Evolutionary conservation across 208 protist genomes (phyloP).

Genomic region (Porcisia hertigi): DNA sequence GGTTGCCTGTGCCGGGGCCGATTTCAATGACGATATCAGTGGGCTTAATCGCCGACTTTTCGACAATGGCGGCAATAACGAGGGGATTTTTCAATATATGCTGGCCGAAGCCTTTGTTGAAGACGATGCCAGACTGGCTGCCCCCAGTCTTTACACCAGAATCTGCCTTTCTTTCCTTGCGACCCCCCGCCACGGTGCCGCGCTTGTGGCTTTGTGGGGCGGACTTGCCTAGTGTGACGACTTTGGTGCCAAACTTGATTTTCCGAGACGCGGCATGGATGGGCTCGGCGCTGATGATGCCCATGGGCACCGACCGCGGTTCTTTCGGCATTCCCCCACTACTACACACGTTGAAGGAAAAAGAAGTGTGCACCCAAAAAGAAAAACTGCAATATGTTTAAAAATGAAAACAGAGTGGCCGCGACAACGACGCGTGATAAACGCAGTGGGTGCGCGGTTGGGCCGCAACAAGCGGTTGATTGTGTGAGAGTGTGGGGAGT

Average conservation of each 20-base stretch:
- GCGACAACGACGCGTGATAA: no score
- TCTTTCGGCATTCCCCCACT: constrained; percentile 68
- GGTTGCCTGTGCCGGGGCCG: constrained; percentile 99
- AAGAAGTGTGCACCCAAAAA: background rate
- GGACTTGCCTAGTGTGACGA: constrained; percentile 73
- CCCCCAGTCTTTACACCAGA: constrained; percentile 69
- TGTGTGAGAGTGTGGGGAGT: background rate
- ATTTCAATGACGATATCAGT: constrained; percentile 99
- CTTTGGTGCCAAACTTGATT: constrained; percentile 80
- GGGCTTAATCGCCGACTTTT: constrained; percentile 95
- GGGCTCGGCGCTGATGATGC: constrained; percentile 78
- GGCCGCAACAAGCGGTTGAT: no score
- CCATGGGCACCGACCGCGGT: constrained; percentile 72
- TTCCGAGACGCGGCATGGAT: constrained; percentile 51
- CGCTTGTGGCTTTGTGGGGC: constrained; percentile 33
- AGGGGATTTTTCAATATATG: constrained; percentile 99
- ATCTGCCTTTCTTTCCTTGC: constrained; percentile 42
- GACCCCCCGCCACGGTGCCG: constrained; percentile 17
- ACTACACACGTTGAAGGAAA: background rate
- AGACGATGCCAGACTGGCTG: constrained; percentile 90
- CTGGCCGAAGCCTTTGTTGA: constrained; percentile 98
- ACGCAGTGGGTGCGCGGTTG: no score
- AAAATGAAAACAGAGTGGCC: no score
- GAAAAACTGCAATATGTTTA: no score
- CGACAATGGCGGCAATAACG: constrained; percentile 97